These are phyloP conservation scores for Aspergillus oerlinghausenensis DNA, from an alignment of 2,329 filamentous ascomycete species.

Conservation along the genomic window DNA sequence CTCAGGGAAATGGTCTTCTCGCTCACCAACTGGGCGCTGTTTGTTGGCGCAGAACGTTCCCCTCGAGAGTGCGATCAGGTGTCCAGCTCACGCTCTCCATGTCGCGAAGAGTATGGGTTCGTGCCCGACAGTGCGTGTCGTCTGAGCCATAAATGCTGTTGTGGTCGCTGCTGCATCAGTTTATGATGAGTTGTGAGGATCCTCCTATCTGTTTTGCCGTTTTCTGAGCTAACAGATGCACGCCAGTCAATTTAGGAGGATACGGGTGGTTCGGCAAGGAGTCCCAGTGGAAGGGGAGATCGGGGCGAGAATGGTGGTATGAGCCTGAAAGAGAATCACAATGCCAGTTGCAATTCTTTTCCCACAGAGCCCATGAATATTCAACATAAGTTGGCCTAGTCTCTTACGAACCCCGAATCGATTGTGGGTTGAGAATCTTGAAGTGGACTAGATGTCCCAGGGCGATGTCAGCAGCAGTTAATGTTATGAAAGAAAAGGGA, in stretches of 20 bases:
- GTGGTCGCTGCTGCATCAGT: background rate
- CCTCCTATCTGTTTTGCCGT: background rate
- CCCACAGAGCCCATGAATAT: background rate
- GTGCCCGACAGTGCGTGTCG: background rate
- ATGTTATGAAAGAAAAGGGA: background rate
- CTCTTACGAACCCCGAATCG: background rate
- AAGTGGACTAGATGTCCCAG: background rate
- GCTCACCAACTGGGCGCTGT: background rate
- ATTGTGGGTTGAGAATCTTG: background rate
- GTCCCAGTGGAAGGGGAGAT: too few species aligned
- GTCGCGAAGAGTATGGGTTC: background rate
- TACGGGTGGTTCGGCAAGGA: background rate
- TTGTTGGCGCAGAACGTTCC: background rate
- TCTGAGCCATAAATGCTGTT: background rate
- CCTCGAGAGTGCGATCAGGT: background rate
- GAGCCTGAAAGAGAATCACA: background rate
- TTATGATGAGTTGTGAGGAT: background rate
- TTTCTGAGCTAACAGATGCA: background rate
- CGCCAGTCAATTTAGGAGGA: background rate
- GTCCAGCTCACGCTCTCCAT: background rate
- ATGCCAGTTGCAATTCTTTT: background rate
- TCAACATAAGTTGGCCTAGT: background rate
- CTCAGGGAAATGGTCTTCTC: background rate
- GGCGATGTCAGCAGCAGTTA: background rate
- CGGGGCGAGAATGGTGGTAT: background rate